phyloP scores from a whole-genome alignment of 2,329 filamentous ascomycete genomes.

The Fusarium sp. region DNA sequence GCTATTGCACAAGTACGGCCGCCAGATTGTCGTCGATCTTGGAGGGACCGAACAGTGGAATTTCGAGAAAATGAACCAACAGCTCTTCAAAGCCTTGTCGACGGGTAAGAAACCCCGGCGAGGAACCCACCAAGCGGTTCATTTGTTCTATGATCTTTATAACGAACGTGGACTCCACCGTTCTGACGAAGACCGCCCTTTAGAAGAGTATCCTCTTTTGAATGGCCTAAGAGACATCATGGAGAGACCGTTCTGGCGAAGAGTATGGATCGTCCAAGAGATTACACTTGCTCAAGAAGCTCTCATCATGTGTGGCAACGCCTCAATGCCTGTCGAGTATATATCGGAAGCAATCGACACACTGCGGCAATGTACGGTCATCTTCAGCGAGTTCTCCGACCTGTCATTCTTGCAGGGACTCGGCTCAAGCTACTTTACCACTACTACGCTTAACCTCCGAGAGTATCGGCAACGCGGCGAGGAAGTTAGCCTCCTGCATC shows the following conservation, averaged over 20 bases:
- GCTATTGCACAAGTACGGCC: conserved; percentile 16
- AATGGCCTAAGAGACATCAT: conserved; percentile 14
- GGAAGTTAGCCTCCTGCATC: neutral
- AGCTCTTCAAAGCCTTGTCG: neutral
- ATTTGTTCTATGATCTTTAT: conserved; percentile 5
- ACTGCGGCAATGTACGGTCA: neutral
- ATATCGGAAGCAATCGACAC: conserved; percentile 12
- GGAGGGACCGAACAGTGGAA: neutral
- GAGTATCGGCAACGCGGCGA: neutral
- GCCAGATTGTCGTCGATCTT: neutral
- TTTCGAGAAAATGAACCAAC: neutral
- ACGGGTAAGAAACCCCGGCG: neutral
- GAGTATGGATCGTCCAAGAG: conserved; percentile 25
- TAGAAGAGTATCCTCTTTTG: neutral
- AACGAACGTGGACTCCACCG: conserved; percentile 2
- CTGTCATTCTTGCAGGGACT: neutral
- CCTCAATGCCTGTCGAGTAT: conserved; percentile 14
- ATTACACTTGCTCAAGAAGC: conserved; percentile 10
- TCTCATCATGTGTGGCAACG: conserved; percentile 15
- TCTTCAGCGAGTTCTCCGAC: conserved; percentile 2
- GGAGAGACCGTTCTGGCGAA: conserved; percentile 20
- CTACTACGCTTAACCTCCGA: neutral
- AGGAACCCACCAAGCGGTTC: neutral
- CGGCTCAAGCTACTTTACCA: neutral
- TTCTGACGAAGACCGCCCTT: neutral